Base-by-base conservation (phyloP, 2,329 filamentous ascomycete genomes). In the Epichloe gansuensis region DNA sequence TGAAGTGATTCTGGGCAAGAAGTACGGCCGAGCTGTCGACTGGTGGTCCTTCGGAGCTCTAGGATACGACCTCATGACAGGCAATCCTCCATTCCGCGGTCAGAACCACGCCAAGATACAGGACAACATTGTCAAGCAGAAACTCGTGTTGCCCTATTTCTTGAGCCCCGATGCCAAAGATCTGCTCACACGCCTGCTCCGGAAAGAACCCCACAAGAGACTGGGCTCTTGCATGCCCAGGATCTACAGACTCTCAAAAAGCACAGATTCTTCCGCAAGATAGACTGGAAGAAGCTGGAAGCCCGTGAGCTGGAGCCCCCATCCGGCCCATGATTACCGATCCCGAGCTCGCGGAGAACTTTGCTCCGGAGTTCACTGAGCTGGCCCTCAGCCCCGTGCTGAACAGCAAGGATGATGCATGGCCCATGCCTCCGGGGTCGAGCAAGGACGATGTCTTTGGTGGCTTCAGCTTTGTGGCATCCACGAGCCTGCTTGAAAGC, bases 1-100 rank as follows among this genome's bases (percentile, higher is more conserved):
- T 1, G 93, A 98, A 70, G 87, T 98, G 50, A 82, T 98, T 55
- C 80, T 84, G 56, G 91, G 90, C 56, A 83, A 87, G 58, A 84
- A 88, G 59, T 98, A 98, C 67, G 91, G 91, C 63, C 91, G 91
- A 68, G 85, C 90, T 1, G 94, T 96, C 17, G 93, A 98, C 71
- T 98, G 91, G 91, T 98, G 93, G 93, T 95, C 91, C 4, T 84
- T 98, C 46, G 93, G 94, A 38, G 91, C 91, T 3, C 78, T 98
- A 46, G 90, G 88, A 37, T 95, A 85, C 67, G 93, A 98, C 66
- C 75, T 98, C 38, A 83, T 98, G 67, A 97, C 91, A 9, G 93
- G 94, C 51, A 84, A 84, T 52, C 90, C 91, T 8, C 93, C 94
- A 0, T 98, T 97, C 72, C 82, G 82, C 28, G 93, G 88, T 44